A percentile compares a stretch with the other conserved stretches of the same genome.
phyloP scores from a whole-genome alignment of 179 eudicot species.

The Silene vulgaris region DNA sequence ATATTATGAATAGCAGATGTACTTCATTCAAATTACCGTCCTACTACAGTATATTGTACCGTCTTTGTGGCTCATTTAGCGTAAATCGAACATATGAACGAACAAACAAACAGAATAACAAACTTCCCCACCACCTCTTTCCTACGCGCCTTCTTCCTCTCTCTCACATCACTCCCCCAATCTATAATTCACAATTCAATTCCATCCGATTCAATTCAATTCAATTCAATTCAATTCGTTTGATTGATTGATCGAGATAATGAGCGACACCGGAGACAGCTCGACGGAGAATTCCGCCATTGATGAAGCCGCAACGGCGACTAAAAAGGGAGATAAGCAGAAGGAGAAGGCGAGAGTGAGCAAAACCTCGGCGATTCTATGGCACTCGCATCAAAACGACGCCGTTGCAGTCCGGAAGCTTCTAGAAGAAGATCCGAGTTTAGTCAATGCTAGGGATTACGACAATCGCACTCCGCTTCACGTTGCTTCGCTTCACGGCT shows the following conservation, averaged over 20 bases:
- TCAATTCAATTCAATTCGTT: too few relatives aligned
- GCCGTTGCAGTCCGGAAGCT: conserved; percentile 64
- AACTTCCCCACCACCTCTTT: conserved; percentile 1
- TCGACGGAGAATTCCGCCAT: conserved; percentile 18
- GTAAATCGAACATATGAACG: too few relatives aligned
- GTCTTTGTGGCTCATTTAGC: too few relatives aligned
- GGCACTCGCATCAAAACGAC: conserved; percentile 98
- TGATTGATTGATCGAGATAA: conserved; percentile 2
- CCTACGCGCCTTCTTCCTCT: conserved; percentile 8
- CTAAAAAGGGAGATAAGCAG: conserved; percentile 40
- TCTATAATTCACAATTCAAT: too few relatives aligned
- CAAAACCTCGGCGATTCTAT: conserved; percentile 75
- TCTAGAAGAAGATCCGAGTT: conserved; percentile 66
- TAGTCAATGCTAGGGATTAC: conserved; percentile 80
- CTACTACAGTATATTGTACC: too few relatives aligned
- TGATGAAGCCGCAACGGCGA: conserved; percentile 17
- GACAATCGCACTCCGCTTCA: conserved; percentile 89
- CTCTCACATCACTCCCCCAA: not conserved
- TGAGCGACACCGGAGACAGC: conserved; percentile 28
- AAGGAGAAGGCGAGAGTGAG: conserved; percentile 75
- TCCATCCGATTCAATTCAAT: not conserved
- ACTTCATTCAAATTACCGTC: too few relatives aligned
- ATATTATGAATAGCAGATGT: too few relatives aligned
- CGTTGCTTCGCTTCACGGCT: conserved; percentile 87
- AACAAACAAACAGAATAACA: conserved; percentile 28